A percentile compares a stretch with the other conserved stretches of the same genome.
Evolutionary conservation across 2,329 filamentous ascomycete genomes (phyloP).

Genomic region (Cryphonectria parasitica): DNA sequence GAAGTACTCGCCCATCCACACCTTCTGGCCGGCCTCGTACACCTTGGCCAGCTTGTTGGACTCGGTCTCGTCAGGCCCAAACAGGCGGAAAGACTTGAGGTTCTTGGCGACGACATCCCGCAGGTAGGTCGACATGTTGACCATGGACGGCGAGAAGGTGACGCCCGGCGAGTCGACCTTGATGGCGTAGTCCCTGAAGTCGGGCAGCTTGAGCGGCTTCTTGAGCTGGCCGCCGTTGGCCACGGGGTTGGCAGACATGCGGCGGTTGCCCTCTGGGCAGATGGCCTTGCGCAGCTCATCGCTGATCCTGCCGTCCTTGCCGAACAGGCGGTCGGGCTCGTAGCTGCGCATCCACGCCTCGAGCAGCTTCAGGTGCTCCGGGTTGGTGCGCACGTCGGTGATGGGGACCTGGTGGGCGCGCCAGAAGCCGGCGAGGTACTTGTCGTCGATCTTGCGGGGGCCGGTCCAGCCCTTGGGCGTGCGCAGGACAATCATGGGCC

Average conservation of each 20-base stretch:
- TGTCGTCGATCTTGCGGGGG: constrained; percentile 70
- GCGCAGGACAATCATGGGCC: constrained; percentile 80
- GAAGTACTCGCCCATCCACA: constrained; percentile 79
- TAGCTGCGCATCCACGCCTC: constrained; percentile 81
- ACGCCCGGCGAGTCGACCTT: constrained; percentile 64
- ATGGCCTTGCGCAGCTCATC: constrained; percentile 62
- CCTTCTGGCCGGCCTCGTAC: constrained; percentile 76
- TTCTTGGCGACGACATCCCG: constrained; percentile 70
- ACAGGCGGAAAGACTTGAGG: constrained; percentile 70
- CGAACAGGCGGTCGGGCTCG: constrained; percentile 73
- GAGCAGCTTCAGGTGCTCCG: constrained; percentile 67
- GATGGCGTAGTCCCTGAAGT: constrained; percentile 71
- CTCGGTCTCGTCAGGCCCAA: constrained; percentile 80
- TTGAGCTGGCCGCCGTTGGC: constrained; percentile 71
- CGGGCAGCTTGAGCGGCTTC: constrained; percentile 69
- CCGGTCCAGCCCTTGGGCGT: constrained; percentile 82
- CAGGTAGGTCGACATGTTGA: constrained; percentile 69
- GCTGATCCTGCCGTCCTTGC: constrained; percentile 64
- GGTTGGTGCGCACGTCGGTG: constrained; percentile 68
- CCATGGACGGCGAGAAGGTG: constrained; percentile 66
- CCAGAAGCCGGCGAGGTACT: constrained; percentile 78
- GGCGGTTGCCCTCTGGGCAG: constrained; percentile 65
- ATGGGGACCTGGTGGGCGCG: constrained; percentile 79
- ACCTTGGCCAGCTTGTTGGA: constrained; percentile 77
- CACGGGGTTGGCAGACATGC: constrained; percentile 79